phyloP scores from a whole-genome alignment of 2,329 filamentous ascomycete genomes.

The Calonectria montana region DNA sequence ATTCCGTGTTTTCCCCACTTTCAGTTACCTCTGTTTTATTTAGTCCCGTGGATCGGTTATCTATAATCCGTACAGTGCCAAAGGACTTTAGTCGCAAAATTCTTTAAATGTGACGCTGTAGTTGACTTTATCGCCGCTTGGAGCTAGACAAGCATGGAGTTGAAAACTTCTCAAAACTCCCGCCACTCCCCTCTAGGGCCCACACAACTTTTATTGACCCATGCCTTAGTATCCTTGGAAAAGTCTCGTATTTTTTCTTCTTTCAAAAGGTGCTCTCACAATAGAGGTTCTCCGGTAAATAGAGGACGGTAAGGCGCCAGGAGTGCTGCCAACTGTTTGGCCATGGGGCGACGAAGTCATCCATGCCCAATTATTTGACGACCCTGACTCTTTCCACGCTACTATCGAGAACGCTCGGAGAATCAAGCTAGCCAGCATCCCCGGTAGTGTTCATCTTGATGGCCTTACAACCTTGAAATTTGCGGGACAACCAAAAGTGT shows the following conservation, averaged over 20 bases:
- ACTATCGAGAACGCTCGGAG: conserved; percentile 70
- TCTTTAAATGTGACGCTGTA: no score
- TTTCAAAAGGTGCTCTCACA: conserved; percentile 76
- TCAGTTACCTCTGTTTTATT: no score
- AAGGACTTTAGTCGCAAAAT: no score
- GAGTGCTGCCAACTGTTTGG: conserved; percentile 76
- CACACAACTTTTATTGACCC: conserved; percentile 54
- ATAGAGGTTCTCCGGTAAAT: conserved; percentile 80
- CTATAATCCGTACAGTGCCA: no score
- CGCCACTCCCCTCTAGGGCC: conserved; percentile 24
- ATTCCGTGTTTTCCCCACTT: no score
- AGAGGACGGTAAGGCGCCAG: conserved; percentile 76
- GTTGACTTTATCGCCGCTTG: no score
- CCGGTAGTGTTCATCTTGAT: conserved; percentile 87
- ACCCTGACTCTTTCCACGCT: conserved; percentile 75
- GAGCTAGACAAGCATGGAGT: no score
- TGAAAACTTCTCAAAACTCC: background rate
- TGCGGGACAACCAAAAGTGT: conserved; percentile 54
- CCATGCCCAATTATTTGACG: conserved; percentile 77
- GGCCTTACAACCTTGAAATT: conserved; percentile 71
- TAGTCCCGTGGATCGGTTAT: no score
- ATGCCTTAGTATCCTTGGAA: conserved; percentile 68
- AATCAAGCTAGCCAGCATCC: conserved; percentile 81
- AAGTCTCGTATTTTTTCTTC: conserved; percentile 74
- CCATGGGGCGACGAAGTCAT: conserved; percentile 84